Evolutionary conservation across 2,329 filamentous ascomycete species (phyloP), one percentile per base, ranked within the genome.

Genomic region (Aaosphaeria arxii): DNA sequence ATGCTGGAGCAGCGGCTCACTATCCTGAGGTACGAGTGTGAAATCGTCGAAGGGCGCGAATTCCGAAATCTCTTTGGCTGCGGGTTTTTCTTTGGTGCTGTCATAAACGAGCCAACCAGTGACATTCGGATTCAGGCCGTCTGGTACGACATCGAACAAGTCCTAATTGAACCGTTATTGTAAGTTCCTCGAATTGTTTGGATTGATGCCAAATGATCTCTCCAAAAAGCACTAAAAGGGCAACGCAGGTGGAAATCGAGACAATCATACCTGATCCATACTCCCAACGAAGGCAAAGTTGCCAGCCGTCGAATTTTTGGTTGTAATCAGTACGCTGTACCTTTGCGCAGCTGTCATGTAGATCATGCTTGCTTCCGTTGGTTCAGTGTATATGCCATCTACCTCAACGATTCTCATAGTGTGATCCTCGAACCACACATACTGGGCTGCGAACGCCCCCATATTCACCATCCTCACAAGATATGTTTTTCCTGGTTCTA

Each of bases 1-100:
- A 6, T 83, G 73, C 1, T 78, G 76, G 5, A 85, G 77, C 3
- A 86, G 73, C 6, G 77, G 71, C 67, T 82, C 73, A 41, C 81
- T 79, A 61, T 95, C 89, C 47, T 80, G 76, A 0, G 91, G 87
- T 1, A 86, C 77, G 0, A 95, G 78, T 0, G 71, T 77, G 53
- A 87, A 83, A 62, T 95, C 91, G 58, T 95, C 89, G 49, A 87
- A 85, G 1, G 84, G 79, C 28, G 85, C 71, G 42, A 89, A 83
- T 9, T 81, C 78, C 40, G 85, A 76, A 3, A 91, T 63, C 0
- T 76, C 49, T 0, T 79, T 76, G 1, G 88, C 74, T 0, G 74
- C 63, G 5, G 75, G 77, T 40, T 75, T 69, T 0, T 69, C 64
- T 42, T 76, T 74, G 0, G 62, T 54, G 4, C 75, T 68, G 46